Conservation (phyloP, 1,284 basidiomycete species). For the Filobasidium uniguttulatum region DNA sequence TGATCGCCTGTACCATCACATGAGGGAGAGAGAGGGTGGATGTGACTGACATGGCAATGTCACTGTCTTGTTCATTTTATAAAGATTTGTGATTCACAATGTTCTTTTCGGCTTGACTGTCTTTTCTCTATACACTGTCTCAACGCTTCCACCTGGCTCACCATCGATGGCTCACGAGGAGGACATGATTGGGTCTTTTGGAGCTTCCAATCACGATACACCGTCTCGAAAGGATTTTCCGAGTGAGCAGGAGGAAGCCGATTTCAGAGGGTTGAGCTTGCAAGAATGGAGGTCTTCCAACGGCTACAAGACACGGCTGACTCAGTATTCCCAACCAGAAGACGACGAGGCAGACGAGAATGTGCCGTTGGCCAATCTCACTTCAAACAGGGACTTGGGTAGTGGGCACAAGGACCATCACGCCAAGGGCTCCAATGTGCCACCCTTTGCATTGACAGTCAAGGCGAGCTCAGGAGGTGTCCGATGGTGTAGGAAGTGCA, state of each 20-base stretch:
- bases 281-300: conserved; percentile 1
- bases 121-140: conserved; percentile 1
- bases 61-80: too few relatives aligned
- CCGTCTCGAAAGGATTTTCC: too few relatives aligned
- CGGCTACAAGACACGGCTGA: neutral
- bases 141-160: conserved; percentile 5
- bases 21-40: too few relatives aligned
- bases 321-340: neutral
- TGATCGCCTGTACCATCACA: neutral
- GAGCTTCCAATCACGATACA: too few relatives aligned
- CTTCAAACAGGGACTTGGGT: neutral
- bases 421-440: too few relatives aligned
- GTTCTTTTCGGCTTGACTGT: neutral
- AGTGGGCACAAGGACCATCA: neutral
- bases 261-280: conserved; percentile 4
- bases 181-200: too few relatives aligned
- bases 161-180: neutral
- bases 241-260: conserved; percentile 4
- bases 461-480: conserved; percentile 8
- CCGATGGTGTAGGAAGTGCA: conserved; percentile 34
- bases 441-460: conserved; percentile 1
- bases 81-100: conserved; percentile 6
- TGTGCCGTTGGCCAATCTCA: conserved; percentile 1
- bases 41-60: neutral
- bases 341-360: conserved; percentile 2